phyloP scores from a whole-genome alignment of 2,329 filamentous ascomycete genomes.

The Rhynchosporium graminicola region DNA sequence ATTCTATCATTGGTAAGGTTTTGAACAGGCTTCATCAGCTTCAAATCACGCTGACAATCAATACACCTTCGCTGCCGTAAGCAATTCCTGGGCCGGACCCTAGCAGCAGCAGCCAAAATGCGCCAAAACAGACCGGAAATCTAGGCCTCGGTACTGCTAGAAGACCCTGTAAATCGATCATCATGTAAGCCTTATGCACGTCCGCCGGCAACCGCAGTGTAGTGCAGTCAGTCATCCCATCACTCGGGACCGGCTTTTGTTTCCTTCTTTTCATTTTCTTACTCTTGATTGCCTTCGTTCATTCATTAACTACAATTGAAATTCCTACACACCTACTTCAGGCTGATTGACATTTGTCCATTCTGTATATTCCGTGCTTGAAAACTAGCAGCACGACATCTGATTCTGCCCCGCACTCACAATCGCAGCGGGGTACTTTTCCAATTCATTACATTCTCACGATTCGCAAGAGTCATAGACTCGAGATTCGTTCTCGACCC shows the following conservation, averaged over 20 bases:
- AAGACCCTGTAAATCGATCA: constrained; percentile 16
- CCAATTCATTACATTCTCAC: neutral
- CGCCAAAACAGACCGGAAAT: neutral
- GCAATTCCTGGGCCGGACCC: neutral
- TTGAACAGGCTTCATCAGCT: neutral
- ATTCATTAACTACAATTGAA: too few relatives aligned
- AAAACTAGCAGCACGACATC: constrained; percentile 2
- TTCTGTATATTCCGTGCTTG: neutral
- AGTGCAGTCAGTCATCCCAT: constrained; percentile 7
- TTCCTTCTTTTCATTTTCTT: neutral
- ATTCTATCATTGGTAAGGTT: too few relatives aligned
- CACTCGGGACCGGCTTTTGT: constrained; percentile 4
- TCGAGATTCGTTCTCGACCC: neutral
- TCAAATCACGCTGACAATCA: constrained; percentile 13
- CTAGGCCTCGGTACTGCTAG: constrained; percentile 14
- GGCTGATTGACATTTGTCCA: neutral
- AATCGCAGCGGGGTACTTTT: constrained; percentile 26
- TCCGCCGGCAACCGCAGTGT: constrained; percentile 2
- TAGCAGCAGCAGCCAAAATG: neutral
- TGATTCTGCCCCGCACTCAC: constrained; percentile 11
- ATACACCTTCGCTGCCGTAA: constrained; percentile 6
- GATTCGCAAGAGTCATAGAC: neutral
- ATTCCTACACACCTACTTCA: too few relatives aligned
- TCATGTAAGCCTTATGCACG: constrained; percentile 19
- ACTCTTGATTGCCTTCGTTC: too few relatives aligned